phyloP scores from a whole-genome alignment of 768 basidiomycete genomes.

The Sporobolomyces phaffii region DNA sequence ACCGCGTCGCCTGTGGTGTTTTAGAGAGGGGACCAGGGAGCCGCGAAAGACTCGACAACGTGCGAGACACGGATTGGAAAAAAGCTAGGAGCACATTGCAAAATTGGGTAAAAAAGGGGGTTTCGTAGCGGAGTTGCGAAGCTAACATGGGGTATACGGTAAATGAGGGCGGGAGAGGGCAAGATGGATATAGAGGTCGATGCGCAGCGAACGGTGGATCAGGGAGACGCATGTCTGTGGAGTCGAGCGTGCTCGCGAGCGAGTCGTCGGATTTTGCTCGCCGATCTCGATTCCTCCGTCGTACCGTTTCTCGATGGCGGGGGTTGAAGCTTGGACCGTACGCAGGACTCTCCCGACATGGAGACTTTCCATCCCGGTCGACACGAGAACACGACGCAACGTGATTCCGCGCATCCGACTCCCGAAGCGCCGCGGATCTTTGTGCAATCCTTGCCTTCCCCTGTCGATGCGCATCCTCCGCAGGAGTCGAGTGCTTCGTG shows the following conservation, averaged over 20 bases:
- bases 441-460: conserved; percentile 66
- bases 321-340: background rate
- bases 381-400: conserved; percentile 50
- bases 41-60: too few relatives aligned
- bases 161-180: background rate
- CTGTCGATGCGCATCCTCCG: conserved; percentile 66
- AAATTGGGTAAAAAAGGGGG: too few relatives aligned
- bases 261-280: background rate
- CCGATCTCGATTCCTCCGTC: background rate
- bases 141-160: background rate
- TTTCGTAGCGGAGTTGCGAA: too few relatives aligned
- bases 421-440: conserved; percentile 54
- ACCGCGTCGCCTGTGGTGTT: too few relatives aligned
- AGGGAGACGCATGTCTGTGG: background rate
- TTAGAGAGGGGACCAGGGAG: too few relatives aligned
- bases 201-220: background rate
- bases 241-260: conserved; percentile 1
- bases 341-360: conserved; percentile 21
- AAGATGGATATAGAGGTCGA: too few relatives aligned
- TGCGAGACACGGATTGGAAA: too few relatives aligned
- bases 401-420: conserved; percentile 45
- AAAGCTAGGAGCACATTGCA: too few relatives aligned
- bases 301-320: background rate
- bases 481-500: conserved; percentile 62
- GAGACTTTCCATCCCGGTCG: conserved; percentile 28